Conservation (phyloP, 2,329 filamentous ascomycete species). For the Thielaviopsis populi region DNA sequence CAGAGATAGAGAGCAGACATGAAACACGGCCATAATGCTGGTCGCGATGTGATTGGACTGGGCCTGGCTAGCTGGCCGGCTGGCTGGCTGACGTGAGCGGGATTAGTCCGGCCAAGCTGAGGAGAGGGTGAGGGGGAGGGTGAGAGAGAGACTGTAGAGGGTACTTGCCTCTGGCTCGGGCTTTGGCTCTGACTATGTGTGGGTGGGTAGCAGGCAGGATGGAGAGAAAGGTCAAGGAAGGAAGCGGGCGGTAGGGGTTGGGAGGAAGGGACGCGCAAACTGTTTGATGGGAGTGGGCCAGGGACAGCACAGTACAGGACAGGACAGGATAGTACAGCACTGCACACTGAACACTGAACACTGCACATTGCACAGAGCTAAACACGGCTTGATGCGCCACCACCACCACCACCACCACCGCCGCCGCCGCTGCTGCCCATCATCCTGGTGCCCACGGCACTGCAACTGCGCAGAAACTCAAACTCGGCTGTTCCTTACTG, state of each 20-base stretch:
- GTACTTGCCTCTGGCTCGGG: background rate
- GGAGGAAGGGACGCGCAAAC: constrained; percentile 11
- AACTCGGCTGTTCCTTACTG: background rate
- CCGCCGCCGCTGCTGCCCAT: no score
- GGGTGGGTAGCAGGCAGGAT: background rate
- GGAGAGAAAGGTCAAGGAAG: background rate
- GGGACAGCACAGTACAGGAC: background rate
- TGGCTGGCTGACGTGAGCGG: no score
- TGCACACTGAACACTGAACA: no score
- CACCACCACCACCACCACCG: no score
- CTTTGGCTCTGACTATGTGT: no score
- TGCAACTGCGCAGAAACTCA: background rate
- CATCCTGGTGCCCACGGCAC: no score
- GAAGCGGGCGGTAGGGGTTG: background rate
- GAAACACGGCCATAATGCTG: constrained; percentile 9
- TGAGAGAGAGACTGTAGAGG: background rate
- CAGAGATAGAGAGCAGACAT: constrained; percentile 6
- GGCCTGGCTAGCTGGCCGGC: background rate
- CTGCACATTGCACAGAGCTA: no score
- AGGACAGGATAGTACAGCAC: background rate
- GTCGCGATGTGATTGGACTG: constrained; percentile 4
- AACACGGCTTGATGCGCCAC: background rate
- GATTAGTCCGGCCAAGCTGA: background rate
- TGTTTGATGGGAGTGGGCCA: background rate
- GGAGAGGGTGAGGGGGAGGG: background rate